Base-by-base conservation (phyloP, 75 land plant species). In the Picea glauca region DNA sequence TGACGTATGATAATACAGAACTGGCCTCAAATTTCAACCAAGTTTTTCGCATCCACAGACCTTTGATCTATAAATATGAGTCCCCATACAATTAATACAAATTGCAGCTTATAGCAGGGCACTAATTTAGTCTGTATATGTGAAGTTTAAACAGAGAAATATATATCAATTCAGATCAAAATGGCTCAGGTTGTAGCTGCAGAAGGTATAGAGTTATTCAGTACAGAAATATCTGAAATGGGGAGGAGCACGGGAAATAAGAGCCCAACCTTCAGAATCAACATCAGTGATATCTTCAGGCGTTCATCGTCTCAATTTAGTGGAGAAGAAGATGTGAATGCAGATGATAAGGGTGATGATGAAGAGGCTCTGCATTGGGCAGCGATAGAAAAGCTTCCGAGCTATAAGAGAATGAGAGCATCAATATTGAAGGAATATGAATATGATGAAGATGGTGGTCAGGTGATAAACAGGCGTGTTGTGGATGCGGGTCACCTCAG, bases 401-500 rank as follows among this genome's bases (percentile, higher is more conserved):
- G 76, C 1, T 70, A 56, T 38, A 60, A 72, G 5, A 61, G 62
- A 70, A 33, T 54, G n/a, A 83, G 85, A 74, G 15, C 74, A 1
- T 80, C 85, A 5, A 33, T 83, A 46, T 60, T 83, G 65, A 54
- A 54, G 33, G 77, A 54, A 13, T 50, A 58, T 58, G n/a, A 75
- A 46, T 6, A 50, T 50, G 56, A 50, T 50, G 56, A 50, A n/a
- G 65, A 26, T 2, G 65, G 26, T 63, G 20, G 8, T 20, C 21
- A 63, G 12, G 12, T 7, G 5, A 56, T 62, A 38, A 65, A 26
- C 40, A 78, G 75, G 50, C 54, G 60, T 30, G 78, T 82, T 30
- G 76, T 85, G 13, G 92, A 92, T 80, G 88, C 89, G 18, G 76
- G 79, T 35, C 83, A 88, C 76, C 83, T 92, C 50, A 83, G 85